A percentile compares a stretch with the other conserved stretches of the same genome.
phyloP scores from a whole-genome alignment of 768 basidiomycete genomes.

The Russula brevipes region DNA sequence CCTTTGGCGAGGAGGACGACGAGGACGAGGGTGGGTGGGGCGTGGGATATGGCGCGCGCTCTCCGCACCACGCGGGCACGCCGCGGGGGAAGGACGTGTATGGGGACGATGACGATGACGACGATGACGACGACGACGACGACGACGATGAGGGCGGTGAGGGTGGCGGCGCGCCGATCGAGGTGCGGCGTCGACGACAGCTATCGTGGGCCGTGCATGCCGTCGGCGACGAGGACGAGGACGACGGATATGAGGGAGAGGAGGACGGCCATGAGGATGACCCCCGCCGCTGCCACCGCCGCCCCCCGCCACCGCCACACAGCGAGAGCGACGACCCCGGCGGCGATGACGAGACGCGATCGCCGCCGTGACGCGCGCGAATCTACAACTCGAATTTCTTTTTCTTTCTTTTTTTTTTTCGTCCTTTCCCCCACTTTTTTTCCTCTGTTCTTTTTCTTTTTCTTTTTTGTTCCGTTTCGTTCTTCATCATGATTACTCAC shows the following conservation, averaged over 20 bases:
- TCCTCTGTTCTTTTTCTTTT: too few species aligned
- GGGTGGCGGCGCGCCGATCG: constrained; percentile 15
- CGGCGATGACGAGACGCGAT: not conserved
- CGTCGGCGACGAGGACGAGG: constrained; percentile 9
- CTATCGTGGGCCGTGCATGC: constrained; percentile 19
- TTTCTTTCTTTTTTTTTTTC: not conserved
- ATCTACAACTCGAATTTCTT: not conserved
- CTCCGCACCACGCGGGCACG: not conserved
- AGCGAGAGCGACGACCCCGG: too few species aligned
- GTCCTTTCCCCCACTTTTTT: not conserved
- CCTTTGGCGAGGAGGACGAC: not conserved
- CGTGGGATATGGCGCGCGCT: not conserved
- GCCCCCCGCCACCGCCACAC: not conserved
- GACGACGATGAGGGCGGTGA: not conserved
- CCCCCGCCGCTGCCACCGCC: not conserved
- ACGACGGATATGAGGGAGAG: not conserved
- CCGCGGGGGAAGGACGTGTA: not conserved
- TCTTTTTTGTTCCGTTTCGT: not conserved
- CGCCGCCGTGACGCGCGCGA: not conserved
- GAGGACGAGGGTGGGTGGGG: not conserved
- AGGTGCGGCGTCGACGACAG: constrained; percentile 23
- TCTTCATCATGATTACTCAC: too few species aligned
- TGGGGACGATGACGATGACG: not conserved
- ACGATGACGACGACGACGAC: not conserved
- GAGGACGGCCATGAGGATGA: not conserved